Evolutionary conservation across 139 green algal species (phyloP), one percentile per base, ranked within the genome.

Genomic region (Chlamydomonas eustigma): DNA sequence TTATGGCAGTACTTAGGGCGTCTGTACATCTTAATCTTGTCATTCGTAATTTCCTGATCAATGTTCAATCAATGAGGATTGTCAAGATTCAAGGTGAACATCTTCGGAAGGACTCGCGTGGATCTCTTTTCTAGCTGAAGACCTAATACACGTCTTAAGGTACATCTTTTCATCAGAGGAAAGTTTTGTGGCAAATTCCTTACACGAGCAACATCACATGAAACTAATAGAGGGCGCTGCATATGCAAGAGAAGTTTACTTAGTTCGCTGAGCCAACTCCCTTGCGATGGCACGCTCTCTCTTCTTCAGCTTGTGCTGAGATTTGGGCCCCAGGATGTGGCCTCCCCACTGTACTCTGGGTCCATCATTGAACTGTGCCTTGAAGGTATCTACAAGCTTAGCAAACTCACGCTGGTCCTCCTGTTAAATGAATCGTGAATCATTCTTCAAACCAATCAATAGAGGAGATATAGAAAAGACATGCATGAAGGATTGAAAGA

Each of bases 281-380:
- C 93, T 93, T 64, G 92, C 88, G 22, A 95, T 80, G 70, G 90
- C 80, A 37, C 84, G 86, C 88, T 98, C 95, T 28, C 83, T 77
- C 86, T 92, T 91, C 83, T 91, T 91, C 50, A 85, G 86, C 83
- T 94, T 95, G 77, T 91, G 88, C 93, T 98, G 92, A 35, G 87
- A 94, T 92, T 99, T 99, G 83, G 91, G 81, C 68, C 96, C 96
- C 93, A 99, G 94, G 86, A 98, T 97, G 83, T 95, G 94, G 76
- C 94, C 95, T 73, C 95, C 96, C 95, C 95, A 99, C 52, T 86
- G 66, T 69, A 97, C 83, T 50, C 93, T 86, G 2, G 89, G 50
- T 37, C 88, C 92, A 39, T 99, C 93, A 81, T 97, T 97, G 91
- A 90, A 97, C 67, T 87, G 18, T 32, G 68, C 68, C 89, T 97